phyloP scores from a whole-genome alignment of 2,329 filamentous ascomycete species.

The Penicillium capsulatum region DNA sequence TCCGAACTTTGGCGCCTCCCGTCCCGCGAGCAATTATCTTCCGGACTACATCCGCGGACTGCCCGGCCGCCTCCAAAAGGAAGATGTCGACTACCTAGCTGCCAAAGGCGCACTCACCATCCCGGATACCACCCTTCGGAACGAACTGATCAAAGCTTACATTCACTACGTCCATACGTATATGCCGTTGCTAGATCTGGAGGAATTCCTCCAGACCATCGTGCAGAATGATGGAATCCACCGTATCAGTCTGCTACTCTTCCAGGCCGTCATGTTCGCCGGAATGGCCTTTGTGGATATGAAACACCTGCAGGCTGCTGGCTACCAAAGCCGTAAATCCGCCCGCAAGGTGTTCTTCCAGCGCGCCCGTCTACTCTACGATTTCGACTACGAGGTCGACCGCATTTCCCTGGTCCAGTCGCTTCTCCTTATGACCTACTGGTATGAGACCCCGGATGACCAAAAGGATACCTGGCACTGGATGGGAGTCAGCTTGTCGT shows the following conservation, averaged over 20 bases:
- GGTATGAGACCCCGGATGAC: slow-evolving; percentile 95
- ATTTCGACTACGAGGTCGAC: slow-evolving; percentile 92
- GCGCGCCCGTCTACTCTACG: slow-evolving; percentile 83
- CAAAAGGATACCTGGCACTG: slow-evolving; percentile 98
- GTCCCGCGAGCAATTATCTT: slow-evolving; percentile 46
- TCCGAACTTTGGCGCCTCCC: slow-evolving; percentile 48
- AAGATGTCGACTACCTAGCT: slow-evolving; percentile 78
- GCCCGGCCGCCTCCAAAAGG: slow-evolving; percentile 68
- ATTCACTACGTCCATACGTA: slow-evolving; percentile 89
- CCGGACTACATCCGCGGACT: slow-evolving; percentile 74
- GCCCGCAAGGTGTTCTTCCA: slow-evolving; percentile 86
- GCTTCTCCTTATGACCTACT: slow-evolving; percentile 88
- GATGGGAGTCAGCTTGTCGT: slow-evolving; percentile 93
- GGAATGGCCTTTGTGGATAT: slow-evolving; percentile 85
- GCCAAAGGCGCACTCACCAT: slow-evolving; percentile 80
- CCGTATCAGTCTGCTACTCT: slow-evolving; percentile 77
- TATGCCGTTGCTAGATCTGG: slow-evolving; percentile 76
- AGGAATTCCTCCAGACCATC: slow-evolving; percentile 56
- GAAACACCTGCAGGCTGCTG: slow-evolving; percentile 68
- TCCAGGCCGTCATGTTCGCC: slow-evolving; percentile 93
- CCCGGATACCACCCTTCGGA: slow-evolving; percentile 66
- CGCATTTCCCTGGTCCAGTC: slow-evolving; percentile 84
- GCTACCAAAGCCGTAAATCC: slow-evolving; percentile 71
- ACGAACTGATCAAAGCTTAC: slow-evolving; percentile 75
- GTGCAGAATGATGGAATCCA: slow-evolving; percentile 64